Evolutionary conservation across 1,139 yeast genomes (phyloP), one percentile per base, ranked within the genome.

Genomic region (Diutina sp.): DNA sequence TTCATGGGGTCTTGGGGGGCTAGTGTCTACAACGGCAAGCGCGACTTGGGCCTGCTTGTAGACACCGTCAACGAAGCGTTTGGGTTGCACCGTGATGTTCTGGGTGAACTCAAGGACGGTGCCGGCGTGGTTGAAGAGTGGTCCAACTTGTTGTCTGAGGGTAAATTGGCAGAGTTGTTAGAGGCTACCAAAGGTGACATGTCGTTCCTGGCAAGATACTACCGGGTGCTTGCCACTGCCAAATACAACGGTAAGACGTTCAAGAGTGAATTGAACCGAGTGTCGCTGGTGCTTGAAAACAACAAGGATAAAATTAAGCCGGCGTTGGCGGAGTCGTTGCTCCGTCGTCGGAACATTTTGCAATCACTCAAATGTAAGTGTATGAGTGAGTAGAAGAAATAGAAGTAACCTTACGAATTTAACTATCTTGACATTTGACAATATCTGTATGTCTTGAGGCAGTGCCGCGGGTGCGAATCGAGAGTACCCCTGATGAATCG

Each of bases 51-150:
- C 1, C 70, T 67, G 21, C 69, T 89, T 51, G 73, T 83, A 18
- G 65, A 67, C 2, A 80, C 73, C 62, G 71, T 87, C 56, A 85
- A 85, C 65, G 67, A 66, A 3, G 69, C 75, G 54, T 70, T 82
- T 3, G 83, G 81, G 0, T 73, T 83, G n/a, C 69, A 70, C 60
- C 77, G 96, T 62, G 70, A 72, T 41, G 58, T 63, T 1, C 62
- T 64, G 50, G 96, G 96, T 5, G 65, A 70, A 2, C 71, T 87
- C 55, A 66, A 67, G 55, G 66, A 65, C 1, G 61, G 63, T 9
- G 90, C 89, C 9, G 96, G 96, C 2, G 53, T 50, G 6, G 35
- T 32, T 16, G 41, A 30, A 16, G 25, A 50, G 4, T 50, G 32
- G 32, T 28, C 41, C 1, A n/a, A 50, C 12, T 50, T 7, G 44